A percentile compares a stretch with the other conserved stretches of the same genome.
Conservation (phyloP, 2,329 filamentous ascomycete genomes). For the Aspergillus hiratsukae region DNA sequence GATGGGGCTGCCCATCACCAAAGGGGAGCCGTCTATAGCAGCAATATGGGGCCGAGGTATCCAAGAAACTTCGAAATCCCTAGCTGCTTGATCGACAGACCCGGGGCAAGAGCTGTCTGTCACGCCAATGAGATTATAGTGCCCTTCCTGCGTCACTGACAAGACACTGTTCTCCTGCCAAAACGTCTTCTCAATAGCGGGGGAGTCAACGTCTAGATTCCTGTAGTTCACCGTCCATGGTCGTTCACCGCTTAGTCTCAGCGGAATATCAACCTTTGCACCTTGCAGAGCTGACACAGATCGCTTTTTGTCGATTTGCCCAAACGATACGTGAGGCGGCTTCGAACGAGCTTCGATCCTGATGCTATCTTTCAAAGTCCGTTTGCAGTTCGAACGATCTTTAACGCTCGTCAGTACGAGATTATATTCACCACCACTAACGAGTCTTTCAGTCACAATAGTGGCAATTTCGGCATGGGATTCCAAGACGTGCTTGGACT, state of each 20-base stretch:
- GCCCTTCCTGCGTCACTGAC: constrained; percentile 62
- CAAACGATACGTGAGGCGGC: constrained; percentile 81
- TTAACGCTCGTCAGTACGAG: constrained; percentile 80
- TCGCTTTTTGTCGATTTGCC: constrained; percentile 74
- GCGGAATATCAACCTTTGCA: constrained; percentile 66
- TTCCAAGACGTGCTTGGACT: constrained; percentile 62
- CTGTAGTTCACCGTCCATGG: constrained; percentile 79
- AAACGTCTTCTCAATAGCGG: constrained; percentile 47
- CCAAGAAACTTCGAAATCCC: constrained; percentile 77
- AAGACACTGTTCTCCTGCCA: constrained; percentile 65
- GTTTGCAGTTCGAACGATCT: constrained; percentile 81
- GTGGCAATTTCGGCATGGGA: constrained; percentile 62
- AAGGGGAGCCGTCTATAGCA: constrained; percentile 46
- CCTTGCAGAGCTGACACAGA: constrained; percentile 72
- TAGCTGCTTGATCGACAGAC: constrained; percentile 67
- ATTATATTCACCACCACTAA: constrained; percentile 83
- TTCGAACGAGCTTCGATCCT: constrained; percentile 86
- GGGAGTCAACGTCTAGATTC: constrained; percentile 55
- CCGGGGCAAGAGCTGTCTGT: constrained; percentile 78
- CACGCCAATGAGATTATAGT: constrained; percentile 75
- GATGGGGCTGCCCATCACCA: constrained; percentile 54
- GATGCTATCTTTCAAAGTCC: constrained; percentile 75
- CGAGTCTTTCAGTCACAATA: constrained; percentile 70
- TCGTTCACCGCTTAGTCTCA: constrained; percentile 78
- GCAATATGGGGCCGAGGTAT: constrained; percentile 71